Conservation (phyloP, 1,284 basidiomycete genomes). For the Porogramme epimiltina region DNA sequence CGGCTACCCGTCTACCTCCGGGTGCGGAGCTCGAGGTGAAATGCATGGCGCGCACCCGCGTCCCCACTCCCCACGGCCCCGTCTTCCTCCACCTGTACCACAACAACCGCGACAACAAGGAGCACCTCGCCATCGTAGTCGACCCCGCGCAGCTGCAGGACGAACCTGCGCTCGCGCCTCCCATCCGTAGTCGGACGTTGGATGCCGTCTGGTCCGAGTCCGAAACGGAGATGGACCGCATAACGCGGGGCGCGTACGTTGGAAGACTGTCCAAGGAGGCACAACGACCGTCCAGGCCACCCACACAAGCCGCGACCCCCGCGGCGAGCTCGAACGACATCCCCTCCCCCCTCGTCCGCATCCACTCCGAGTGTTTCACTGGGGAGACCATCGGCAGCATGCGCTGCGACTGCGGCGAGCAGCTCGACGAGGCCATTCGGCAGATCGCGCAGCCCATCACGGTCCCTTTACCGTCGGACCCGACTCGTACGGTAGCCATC, state of each 20-base stretch:
- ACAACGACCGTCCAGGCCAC: constrained; percentile 54
- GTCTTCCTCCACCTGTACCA: constrained; percentile 95
- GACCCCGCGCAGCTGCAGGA: constrained; percentile 81
- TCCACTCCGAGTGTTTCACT: constrained; percentile 99
- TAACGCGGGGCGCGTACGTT: constrained; percentile 92
- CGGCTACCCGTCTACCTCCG: constrained; percentile 14
- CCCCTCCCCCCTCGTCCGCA: constrained; percentile 86
- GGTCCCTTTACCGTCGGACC: constrained; percentile 39
- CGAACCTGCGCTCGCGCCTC: constrained; percentile 42
- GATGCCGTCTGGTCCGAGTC: constrained; percentile 85
- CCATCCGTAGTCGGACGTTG: constrained; percentile 82
- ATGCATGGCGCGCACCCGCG: constrained; percentile 96
- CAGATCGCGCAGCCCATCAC: constrained; percentile 81
- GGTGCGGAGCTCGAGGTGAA: constrained; percentile 59
- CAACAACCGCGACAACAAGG: constrained; percentile 89
- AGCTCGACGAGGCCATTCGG: constrained; percentile 94
- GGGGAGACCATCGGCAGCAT: constrained; percentile 98
- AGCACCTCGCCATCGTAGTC: constrained; percentile 96
- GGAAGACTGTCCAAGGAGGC: constrained; percentile 73
- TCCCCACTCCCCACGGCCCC: constrained; percentile 95
- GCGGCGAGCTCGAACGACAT: constrained; percentile 34
- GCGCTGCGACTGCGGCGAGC: constrained; percentile 99
- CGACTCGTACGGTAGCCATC: constrained; percentile 41
- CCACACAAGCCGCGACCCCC: constrained; percentile 26
- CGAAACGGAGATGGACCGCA: constrained; percentile 94